These are phyloP conservation scores for Aspergillus carlsbadensis DNA, from an alignment of 495 filamentous ascomycete genomes.

Conservation along the genomic window DNA sequence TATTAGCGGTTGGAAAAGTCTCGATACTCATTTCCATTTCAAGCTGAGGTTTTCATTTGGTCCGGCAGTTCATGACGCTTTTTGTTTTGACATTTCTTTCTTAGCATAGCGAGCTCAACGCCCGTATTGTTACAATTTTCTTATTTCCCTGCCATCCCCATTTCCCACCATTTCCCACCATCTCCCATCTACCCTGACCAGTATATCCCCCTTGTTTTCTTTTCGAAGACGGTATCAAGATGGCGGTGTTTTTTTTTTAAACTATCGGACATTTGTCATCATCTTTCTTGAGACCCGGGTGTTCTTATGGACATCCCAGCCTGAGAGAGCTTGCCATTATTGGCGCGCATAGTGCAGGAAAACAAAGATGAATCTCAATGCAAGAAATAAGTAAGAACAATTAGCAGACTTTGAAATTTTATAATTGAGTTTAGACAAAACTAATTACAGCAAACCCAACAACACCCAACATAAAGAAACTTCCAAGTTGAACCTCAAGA, in stretches of 20 bases:
- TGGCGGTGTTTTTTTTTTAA: slow-evolving; percentile 2
- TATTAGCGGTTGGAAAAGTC: slow-evolving; percentile 54
- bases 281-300: background rate
- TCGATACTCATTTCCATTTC: slow-evolving; percentile 32
- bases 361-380: too few relatives aligned
- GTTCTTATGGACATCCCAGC: background rate
- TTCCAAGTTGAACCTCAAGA: too few relatives aligned
- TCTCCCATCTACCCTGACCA: background rate
- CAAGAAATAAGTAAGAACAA: too few relatives aligned
- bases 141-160: background rate
- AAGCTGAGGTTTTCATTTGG: slow-evolving; percentile 30
- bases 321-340: background rate
- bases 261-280: background rate
- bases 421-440: too few relatives aligned
- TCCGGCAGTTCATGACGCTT: slow-evolving; percentile 17
- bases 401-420: too few relatives aligned
- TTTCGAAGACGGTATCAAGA: background rate
- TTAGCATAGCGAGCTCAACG: slow-evolving; percentile 31
- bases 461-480: too few relatives aligned
- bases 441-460: too few relatives aligned
- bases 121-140: slow-evolving; percentile 19
- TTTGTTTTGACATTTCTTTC: slow-evolving; percentile 18
- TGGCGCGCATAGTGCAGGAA: too few relatives aligned
- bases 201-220: background rate
- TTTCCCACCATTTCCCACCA: background rate